Base-by-base conservation (phyloP, 495 filamentous ascomycete genomes). In the Penicillium cinerascens region DNA sequence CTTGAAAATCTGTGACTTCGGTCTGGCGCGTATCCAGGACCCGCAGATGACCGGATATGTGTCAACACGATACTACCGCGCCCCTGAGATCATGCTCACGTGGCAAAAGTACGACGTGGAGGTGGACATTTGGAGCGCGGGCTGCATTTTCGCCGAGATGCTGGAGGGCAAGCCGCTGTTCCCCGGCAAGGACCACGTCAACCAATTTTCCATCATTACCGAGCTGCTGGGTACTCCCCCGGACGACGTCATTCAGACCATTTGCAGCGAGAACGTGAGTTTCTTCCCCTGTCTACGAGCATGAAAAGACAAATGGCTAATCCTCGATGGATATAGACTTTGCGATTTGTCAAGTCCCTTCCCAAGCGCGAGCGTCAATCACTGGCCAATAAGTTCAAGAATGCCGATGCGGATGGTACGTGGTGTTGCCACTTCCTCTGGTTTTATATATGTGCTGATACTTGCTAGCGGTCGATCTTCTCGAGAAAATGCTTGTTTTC, bases 41-140 rank as follows among this genome's bases (percentile, higher is more conserved):
- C 93, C 93, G n/a, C 93, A 98, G 73, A 98, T 98, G 93, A 98
- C 93, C 36, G 93, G 93, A 62, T 98, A 98, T 65, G 93, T 98
- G 38, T 98, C 93, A 43, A 98, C 93, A 45, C 81, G 93, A 76
- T 98, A 98, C 79, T 98, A 98, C 76, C 87, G 93, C 44, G 93
- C 93, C 4, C 93, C 93, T 15, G 93, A 98, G 73, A 98, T 98
- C 67, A 98, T 98, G 93, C 90, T 98, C 62, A 98, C 93, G 40
- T 98, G 93, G 93, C 93, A 98, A 71, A 98, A 97, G 74, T 98
- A 98, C 73, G 93, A 98, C 62, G 89, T 97, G 40, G 95, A 97
- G 77, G 93, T 98, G 44, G 93, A 98, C 70, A 96, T 98, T 63
- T 98, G 93, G 93, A 97, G 92, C 65, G 92, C 95, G 9, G 93